Conservation (phyloP, 768 basidiomycete genomes). For the Amanita rimosa region DNA sequence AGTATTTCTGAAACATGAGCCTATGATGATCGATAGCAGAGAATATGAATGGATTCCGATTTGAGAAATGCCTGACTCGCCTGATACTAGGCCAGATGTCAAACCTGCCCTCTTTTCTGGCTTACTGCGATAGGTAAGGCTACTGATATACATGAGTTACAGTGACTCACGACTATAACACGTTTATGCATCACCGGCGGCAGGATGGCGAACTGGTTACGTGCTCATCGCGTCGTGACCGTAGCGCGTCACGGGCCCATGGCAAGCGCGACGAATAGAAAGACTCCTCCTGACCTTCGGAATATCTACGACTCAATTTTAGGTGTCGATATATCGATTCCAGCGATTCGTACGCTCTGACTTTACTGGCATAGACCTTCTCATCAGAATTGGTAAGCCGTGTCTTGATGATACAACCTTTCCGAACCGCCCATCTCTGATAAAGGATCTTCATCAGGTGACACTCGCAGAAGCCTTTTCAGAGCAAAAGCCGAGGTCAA, state of each 20-base stretch:
- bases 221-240: constrained; percentile 11
- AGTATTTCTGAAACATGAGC: constrained; percentile 50
- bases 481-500: constrained; percentile 51
- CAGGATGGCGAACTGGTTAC: constrained; percentile 9
- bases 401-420: constrained; percentile 46
- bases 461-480: constrained; percentile 58
- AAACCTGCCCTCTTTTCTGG: constrained; percentile 66
- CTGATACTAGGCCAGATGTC: constrained; percentile 57
- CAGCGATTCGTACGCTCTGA: constrained; percentile 8
- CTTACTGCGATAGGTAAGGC: constrained; percentile 34
- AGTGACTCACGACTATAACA: constrained; percentile 22
- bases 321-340: constrained; percentile 20
- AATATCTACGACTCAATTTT: constrained; percentile 36
- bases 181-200: constrained; percentile 30
- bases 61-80: constrained; percentile 27
- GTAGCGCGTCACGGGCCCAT: constrained; percentile 1
- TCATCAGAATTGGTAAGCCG: constrained; percentile 61
- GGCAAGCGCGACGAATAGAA: constrained; percentile 29
- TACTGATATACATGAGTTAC: constrained; percentile 4
- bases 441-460: constrained; percentile 52
- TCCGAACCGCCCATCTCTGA: constrained; percentile 31
- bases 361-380: constrained; percentile 36
- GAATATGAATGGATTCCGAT: constrained; percentile 11
- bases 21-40: constrained; percentile 42
- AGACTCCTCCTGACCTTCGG: constrained; percentile 26